Conservation (phyloP, 2,329 filamentous ascomycete species). For the Trichoderma sp. region DNA sequence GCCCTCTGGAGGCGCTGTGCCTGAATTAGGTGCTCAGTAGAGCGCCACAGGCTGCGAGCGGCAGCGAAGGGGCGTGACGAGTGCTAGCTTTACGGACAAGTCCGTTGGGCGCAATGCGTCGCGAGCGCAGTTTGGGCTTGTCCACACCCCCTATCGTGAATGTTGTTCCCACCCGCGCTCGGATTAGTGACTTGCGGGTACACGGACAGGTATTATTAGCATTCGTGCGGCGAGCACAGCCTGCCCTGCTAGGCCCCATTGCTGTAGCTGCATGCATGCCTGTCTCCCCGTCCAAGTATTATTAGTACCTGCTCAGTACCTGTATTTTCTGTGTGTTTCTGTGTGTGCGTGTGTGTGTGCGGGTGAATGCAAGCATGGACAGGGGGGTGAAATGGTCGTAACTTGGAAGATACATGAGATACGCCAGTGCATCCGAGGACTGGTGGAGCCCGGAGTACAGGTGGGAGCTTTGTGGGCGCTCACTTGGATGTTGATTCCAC, state of each 20-base stretch:
- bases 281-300: background rate
- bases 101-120: constrained; percentile 8
- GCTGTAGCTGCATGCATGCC: background rate
- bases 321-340: background rate
- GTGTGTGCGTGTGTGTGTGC: background rate
- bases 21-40: background rate
- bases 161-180: background rate
- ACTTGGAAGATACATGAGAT: background rate
- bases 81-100: constrained; percentile 5
- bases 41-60: constrained; percentile 1
- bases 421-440: background rate
- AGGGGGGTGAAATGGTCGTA: background rate
- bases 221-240: constrained; percentile 18
- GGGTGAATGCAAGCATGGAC: background rate
- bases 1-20: background rate
- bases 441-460: background rate
- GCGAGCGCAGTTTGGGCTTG: background rate
- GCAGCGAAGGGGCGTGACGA: background rate
- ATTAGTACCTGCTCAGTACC: background rate
- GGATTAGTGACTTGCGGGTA: background rate
- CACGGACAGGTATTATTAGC: constrained; percentile 18
- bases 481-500: background rate
- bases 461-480: background rate
- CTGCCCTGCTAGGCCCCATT: background rate
- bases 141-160: constrained; percentile 1